These are phyloP conservation scores for Calonectria pseudoturangicola DNA, from an alignment of 2,329 filamentous ascomycete species.

Conservation along the genomic window DNA sequence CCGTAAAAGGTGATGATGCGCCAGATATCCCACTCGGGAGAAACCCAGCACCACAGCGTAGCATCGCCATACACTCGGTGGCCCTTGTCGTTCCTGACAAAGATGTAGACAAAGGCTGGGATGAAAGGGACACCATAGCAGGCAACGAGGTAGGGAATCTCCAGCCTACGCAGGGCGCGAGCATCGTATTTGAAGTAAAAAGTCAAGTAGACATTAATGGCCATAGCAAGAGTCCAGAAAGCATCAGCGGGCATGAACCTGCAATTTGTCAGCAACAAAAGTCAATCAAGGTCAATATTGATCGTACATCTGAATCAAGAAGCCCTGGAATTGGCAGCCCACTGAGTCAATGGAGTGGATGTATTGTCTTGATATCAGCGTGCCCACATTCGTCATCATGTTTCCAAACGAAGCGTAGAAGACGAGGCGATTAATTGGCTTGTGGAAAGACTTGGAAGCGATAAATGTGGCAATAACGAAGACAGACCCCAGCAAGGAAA, in stretches of 20 bases:
- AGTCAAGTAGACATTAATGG: slow-evolving; percentile 87
- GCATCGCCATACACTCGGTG: slow-evolving; percentile 82
- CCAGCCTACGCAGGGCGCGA: slow-evolving; percentile 77
- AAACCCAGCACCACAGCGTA: slow-evolving; percentile 88
- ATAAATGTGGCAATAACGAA: slow-evolving; percentile 84
- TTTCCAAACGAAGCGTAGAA: slow-evolving; percentile 92
- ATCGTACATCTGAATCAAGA: slow-evolving; percentile 87
- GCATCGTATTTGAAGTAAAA: slow-evolving; percentile 85
- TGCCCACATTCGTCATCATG: slow-evolving; percentile 84
- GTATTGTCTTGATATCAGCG: slow-evolving; percentile 81
- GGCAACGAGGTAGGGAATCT: slow-evolving; percentile 80
- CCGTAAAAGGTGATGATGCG: slow-evolving; percentile 85
- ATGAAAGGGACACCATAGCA: slow-evolving; percentile 86
- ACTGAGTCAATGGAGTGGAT: slow-evolving; percentile 68
- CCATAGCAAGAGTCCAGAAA: slow-evolving; percentile 88
- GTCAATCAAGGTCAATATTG: slow-evolving; percentile 21
- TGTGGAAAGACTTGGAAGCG: slow-evolving; percentile 82
- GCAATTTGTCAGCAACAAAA: slow-evolving; percentile 45
- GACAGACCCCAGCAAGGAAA: slow-evolving; percentile 82
- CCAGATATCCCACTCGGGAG: slow-evolving; percentile 79
- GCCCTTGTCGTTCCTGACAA: slow-evolving; percentile 73
- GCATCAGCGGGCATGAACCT: slow-evolving; percentile 88
- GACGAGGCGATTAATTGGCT: slow-evolving; percentile 89
- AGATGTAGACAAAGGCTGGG: slow-evolving; percentile 80
- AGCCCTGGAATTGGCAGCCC: slow-evolving; percentile 83